Evolutionary conservation across 2,329 filamentous ascomycete species (phyloP).

Genomic region (Alternaria conjuncta): DNA sequence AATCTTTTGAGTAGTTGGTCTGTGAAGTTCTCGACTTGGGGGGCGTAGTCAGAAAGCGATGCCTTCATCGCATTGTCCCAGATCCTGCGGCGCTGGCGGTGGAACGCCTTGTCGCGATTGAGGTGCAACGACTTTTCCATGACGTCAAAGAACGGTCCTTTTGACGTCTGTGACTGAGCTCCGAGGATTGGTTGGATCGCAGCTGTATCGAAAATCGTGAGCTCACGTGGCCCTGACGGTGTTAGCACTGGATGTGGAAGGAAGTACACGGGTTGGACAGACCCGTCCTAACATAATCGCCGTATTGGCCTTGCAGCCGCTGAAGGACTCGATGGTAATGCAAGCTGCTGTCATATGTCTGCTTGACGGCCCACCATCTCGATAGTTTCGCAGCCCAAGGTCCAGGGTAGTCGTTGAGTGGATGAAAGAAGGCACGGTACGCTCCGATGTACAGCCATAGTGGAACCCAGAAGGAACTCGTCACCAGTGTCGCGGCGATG

Average conservation of each 20-base stretch:
- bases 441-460: constrained; percentile 26
- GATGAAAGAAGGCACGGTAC: constrained; percentile 35
- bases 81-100: constrained; percentile 33
- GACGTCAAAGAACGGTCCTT: constrained; percentile 34
- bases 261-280: background rate
- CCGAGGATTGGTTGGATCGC: constrained; percentile 30
- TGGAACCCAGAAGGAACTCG: constrained; percentile 22
- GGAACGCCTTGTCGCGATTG: constrained; percentile 33
- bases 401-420: constrained; percentile 29
- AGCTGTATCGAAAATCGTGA: constrained; percentile 31
- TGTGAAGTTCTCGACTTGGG: constrained; percentile 31
- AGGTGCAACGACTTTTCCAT: constrained; percentile 32
- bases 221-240: constrained; percentile 27
- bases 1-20: constrained; percentile 29
- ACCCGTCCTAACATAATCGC: constrained; percentile 36
- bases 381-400: constrained; percentile 30
- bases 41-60: constrained; percentile 29
- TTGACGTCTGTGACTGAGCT: constrained; percentile 29
- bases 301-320: constrained; percentile 29
- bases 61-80: constrained; percentile 41
- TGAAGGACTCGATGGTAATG: constrained; percentile 27
- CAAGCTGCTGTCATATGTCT: constrained; percentile 17
- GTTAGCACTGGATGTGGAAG: constrained; percentile 4
- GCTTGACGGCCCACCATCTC: constrained; percentile 32
- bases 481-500: constrained; percentile 12